A percentile compares a stretch with the other conserved stretches of the same genome.
These are phyloP conservation scores for Cladochytrium tenue DNA, from an alignment of 371 early-diverging fungal species.

Conservation along the genomic window DNA sequence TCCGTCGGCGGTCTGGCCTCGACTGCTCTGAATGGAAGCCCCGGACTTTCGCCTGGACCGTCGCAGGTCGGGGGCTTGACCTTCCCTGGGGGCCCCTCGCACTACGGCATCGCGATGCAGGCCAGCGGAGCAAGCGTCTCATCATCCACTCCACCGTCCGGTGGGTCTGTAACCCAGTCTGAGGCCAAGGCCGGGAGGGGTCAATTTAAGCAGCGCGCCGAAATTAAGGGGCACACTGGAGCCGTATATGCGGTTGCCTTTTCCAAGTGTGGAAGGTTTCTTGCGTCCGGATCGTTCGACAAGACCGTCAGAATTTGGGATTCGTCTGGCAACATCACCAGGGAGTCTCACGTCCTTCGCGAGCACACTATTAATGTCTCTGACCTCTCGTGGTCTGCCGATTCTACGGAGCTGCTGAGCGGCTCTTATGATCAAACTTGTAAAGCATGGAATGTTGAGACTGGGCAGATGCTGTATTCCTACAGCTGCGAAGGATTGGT, in stretches of 20 bases:
- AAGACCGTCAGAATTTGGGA: constrained; percentile 91
- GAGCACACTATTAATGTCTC: constrained; percentile 80
- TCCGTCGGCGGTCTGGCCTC: no score
- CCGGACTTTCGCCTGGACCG: no score
- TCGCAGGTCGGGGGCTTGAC: no score
- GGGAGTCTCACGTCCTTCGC: constrained; percentile 49
- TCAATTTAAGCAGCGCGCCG: neutral
- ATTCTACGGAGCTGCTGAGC: constrained; percentile 73
- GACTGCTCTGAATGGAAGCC: no score
- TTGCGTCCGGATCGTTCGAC: constrained; percentile 89
- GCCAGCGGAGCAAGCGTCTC: no score
- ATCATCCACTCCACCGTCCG: no score
- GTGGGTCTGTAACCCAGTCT: no score
- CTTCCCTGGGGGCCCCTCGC: no score
- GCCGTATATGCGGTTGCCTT: constrained; percentile 84
- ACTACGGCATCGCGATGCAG: no score
- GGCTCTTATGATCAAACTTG: constrained; percentile 83
- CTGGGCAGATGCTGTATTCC: constrained; percentile 62
- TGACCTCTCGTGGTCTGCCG: constrained; percentile 75
- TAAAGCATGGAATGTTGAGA: constrained; percentile 80
- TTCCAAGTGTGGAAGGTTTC: constrained; percentile 74
- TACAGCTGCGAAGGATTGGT: constrained; percentile 81
- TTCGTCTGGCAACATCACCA: constrained; percentile 51
- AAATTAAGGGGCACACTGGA: constrained; percentile 74
- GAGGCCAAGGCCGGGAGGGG: no score